Evolutionary conservation across 176 grass and related monocot species (phyloP), one percentile per base, ranked within the genome.

Genomic region (Eremochloa ophiuroides): DNA sequence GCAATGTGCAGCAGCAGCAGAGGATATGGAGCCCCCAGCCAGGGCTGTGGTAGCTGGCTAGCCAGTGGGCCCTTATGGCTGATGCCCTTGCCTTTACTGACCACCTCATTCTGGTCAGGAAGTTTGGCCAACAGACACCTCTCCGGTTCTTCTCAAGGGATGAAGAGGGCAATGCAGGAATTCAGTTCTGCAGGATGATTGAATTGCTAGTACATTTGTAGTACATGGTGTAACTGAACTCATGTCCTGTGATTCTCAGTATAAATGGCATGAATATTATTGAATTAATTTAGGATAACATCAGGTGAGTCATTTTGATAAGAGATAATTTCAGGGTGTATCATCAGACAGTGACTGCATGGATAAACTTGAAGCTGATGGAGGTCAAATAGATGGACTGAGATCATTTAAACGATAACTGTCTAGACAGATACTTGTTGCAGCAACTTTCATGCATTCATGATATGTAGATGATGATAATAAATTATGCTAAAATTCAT

Each of bases 311-410:
- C 59, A 6, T 78, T 66, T 27, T 20, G 39, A 9, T 60, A 35
- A 41, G 76, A 34, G 62, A 48, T 79, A 38, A 26, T 14, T 43
- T 0, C 8, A 12, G 43, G 17, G 55, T 60, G 41, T 62, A 26
- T 42, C 76, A 53, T 43, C 53, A 15, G 62, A 85, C 69, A 81
- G 22, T 81, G 82, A 80, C 76, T 50, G 62, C 71, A 47, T 56
- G 46, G 76, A 83, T 81, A 75, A 85, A 34, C 63, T 80, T 37
- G 23, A 51, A 20, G 25, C 33, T 42, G 5, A 64, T 55, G 73
- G 64, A 82, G 75, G 66, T 87, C 80, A 83, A 63, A 87, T n/a
- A 23, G 53, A 48, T 77, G 56, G 46, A 60, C 12, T 47, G 68
- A 22, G 20, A 37, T 44, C 8, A 79, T 47, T 33, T 7, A 78